A percentile compares a stretch with the other conserved stretches of the same genome.
phyloP scores from a whole-genome alignment of 176 grass and related monocot species.

The Avena atlantica region DNA sequence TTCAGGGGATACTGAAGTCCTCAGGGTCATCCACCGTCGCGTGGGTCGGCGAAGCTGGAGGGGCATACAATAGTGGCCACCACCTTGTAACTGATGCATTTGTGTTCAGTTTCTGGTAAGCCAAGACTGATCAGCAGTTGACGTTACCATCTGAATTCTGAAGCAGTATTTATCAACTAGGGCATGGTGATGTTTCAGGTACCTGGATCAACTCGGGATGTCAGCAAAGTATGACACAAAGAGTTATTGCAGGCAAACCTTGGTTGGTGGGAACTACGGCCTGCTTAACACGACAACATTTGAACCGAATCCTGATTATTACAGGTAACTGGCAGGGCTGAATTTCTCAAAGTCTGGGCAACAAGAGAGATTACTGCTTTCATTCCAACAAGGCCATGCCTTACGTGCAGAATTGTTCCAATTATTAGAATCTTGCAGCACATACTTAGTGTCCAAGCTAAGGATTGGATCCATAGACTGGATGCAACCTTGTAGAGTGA shows the following conservation, averaged over 20 bases:
- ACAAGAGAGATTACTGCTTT: neutral
- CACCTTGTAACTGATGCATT: conserved; percentile 88
- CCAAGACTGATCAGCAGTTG: neutral
- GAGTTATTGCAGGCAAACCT: conserved; percentile 76
- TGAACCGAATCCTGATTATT: conserved; percentile 89
- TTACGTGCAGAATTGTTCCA: neutral
- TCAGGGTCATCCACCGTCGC: conserved; percentile 52
- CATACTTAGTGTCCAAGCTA: neutral
- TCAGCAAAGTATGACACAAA: conserved; percentile 76
- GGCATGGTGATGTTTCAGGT: conserved; percentile 52
- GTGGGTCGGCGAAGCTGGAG: conserved; percentile 87
- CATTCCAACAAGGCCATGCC: neutral
- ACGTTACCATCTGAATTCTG: conserved; percentile 16
- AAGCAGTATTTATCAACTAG: neutral
- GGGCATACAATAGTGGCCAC: conserved; percentile 87
- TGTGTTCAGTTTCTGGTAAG: conserved; percentile 89
- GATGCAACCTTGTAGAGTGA: neutral
- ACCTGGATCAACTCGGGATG: conserved; percentile 85
- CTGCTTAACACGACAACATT: conserved; percentile 83
- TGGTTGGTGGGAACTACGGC: conserved; percentile 82
- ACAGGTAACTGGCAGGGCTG: conserved; percentile 53
- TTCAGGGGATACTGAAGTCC: conserved; percentile 58
- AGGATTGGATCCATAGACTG: neutral
- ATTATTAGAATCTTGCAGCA: neutral
- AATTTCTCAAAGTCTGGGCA: neutral